Conservation (phyloP, 1,284 basidiomycete species). For the Leccinum laetum region DNA sequence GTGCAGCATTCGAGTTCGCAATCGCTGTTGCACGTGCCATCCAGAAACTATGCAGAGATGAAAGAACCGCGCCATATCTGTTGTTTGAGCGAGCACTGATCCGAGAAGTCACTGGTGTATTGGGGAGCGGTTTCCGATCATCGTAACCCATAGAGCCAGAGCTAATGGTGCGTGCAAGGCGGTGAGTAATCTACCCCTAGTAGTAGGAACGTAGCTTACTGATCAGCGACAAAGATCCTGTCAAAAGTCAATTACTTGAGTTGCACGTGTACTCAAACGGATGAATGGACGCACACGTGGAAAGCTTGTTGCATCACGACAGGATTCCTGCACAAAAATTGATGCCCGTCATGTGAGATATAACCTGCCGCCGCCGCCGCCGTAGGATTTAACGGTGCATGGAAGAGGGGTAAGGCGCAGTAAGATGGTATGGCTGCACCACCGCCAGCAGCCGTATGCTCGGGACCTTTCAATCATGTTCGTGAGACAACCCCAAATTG, state of each 20-base stretch:
- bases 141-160: conserved; percentile 49
- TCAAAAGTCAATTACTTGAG: conserved; percentile 1
- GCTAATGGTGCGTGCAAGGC: conserved; percentile 26
- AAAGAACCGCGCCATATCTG: conserved; percentile 57
- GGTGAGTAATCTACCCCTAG: not conserved
- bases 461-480: too few relatives aligned
- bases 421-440: too few relatives aligned
- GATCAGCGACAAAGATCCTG: conserved; percentile 31
- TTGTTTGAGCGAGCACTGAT: conserved; percentile 45
- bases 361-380: conserved; percentile 37
- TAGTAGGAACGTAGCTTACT: conserved; percentile 7
- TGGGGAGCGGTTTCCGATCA: conserved; percentile 46
- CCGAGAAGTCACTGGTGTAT: conserved; percentile 42
- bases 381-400: too few relatives aligned
- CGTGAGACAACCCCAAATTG: too few relatives aligned
- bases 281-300: conserved; percentile 21
- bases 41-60: conserved; percentile 57
- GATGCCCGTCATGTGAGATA: conserved; percentile 47
- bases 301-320: conserved; percentile 41
- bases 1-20: conserved; percentile 28
- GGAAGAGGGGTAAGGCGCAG: too few relatives aligned
- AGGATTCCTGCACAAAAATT: conserved; percentile 57
- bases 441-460: too few relatives aligned
- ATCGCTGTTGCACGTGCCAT: conserved; percentile 45
- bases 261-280: not conserved